phyloP scores from a whole-genome alignment of 1,284 basidiomycete species.

The Spongiforma sp. region DNA sequence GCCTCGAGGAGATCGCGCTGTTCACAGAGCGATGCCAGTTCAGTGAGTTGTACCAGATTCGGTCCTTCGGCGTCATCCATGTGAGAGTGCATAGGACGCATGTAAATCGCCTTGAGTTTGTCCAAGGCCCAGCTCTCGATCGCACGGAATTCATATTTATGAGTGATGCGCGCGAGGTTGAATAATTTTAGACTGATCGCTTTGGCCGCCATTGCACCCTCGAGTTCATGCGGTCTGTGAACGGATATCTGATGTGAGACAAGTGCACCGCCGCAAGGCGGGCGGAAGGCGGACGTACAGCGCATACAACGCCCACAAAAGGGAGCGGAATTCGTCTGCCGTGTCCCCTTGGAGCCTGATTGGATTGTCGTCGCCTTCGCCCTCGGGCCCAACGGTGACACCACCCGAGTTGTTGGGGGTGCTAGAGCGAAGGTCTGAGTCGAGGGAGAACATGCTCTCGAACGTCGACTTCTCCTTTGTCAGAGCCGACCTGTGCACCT shows the following conservation, averaged over 20 bases:
- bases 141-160: slow-evolving; percentile 61
- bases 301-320: slow-evolving; percentile 55
- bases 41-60: slow-evolving; percentile 47
- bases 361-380: slow-evolving; percentile 51
- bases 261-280: not conserved
- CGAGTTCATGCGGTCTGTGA: slow-evolving; percentile 53
- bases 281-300: slow-evolving; percentile 43
- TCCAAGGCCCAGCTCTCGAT: slow-evolving; percentile 54
- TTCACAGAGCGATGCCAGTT: slow-evolving; percentile 52
- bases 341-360: slow-evolving; percentile 54
- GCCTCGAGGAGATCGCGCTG: slow-evolving; percentile 47
- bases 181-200: slow-evolving; percentile 48
- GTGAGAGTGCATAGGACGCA: slow-evolving; percentile 36
- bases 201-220: slow-evolving; percentile 45
- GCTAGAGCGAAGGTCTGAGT: slow-evolving; percentile 37
- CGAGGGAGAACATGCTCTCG: slow-evolving; percentile 56
- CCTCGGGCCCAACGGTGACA: slow-evolving; percentile 43
- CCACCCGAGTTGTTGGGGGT: slow-evolving; percentile 23
- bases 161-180: slow-evolving; percentile 55
- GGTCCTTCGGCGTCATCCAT: slow-evolving; percentile 38
- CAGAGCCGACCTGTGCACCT: slow-evolving; percentile 58
- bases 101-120: slow-evolving; percentile 47
- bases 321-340: slow-evolving; percentile 50
- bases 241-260: slow-evolving; percentile 10
- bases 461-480: slow-evolving; percentile 57